Evolutionary conservation across 208 protist species (phyloP).

Genomic region (Leptomonas pyrrhocoris): DNA sequence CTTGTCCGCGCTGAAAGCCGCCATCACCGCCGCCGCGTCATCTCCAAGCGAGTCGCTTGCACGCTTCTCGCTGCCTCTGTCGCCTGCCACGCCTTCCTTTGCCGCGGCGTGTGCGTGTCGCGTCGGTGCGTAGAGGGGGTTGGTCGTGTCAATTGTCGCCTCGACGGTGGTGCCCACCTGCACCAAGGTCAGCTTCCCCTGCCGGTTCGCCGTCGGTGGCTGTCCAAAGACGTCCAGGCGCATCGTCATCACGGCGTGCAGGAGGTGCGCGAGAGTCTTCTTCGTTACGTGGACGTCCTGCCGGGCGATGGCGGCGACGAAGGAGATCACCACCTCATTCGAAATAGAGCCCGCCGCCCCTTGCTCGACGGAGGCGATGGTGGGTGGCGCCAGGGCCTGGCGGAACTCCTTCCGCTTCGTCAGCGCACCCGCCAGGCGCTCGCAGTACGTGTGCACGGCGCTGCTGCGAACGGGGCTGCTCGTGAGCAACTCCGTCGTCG

Average conservation of each 20-base stretch:
- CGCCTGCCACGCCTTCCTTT: not conserved
- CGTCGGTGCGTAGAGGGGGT: constrained; percentile 38
- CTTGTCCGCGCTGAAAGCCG: constrained; percentile 42
- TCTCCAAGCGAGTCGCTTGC: not conserved
- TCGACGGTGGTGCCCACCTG: constrained; percentile 36
- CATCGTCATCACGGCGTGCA: constrained; percentile 64
- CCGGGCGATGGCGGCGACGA: constrained; percentile 75
- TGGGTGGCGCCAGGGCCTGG: constrained; percentile 67
- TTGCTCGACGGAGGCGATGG: constrained; percentile 47
- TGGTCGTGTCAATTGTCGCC: constrained; percentile 33
- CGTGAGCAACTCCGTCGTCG: constrained; percentile 67
- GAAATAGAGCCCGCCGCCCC: constrained; percentile 39
- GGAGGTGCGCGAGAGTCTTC: constrained; percentile 54
- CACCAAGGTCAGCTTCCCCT: constrained; percentile 49
- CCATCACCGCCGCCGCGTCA: constrained; percentile 34
- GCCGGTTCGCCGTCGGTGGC: constrained; percentile 68
- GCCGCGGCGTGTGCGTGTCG: not conserved
- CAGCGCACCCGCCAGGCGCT: constrained; percentile 63
- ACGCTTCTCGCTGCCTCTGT: constrained; percentile 1
- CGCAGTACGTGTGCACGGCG: constrained; percentile 64
- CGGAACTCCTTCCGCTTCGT: constrained; percentile 61
- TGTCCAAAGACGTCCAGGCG: constrained; percentile 85
- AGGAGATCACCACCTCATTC: constrained; percentile 82
- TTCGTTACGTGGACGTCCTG: constrained; percentile 72
- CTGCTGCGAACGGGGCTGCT: constrained; percentile 55